Evolutionary conservation across 202 grass and related monocot species (phyloP).

Genomic region (Panicum virgatum): DNA sequence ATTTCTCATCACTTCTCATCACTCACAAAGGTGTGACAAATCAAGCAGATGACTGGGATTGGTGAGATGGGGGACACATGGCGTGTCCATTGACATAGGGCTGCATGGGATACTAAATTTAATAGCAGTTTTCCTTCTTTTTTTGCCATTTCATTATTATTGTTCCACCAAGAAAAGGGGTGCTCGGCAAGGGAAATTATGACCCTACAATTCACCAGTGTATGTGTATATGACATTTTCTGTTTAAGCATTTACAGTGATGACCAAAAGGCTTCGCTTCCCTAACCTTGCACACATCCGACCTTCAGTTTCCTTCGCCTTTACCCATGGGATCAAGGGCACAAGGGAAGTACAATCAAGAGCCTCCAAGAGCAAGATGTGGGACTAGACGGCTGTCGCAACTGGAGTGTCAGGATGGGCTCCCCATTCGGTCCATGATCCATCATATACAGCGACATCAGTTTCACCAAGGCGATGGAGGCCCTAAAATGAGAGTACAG

Average conservation of each 20-base stretch:
- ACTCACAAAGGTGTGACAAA: no score
- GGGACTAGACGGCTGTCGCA: conserved; percentile 42
- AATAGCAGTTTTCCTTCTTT: background rate
- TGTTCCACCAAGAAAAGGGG: background rate
- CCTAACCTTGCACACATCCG: conserved; percentile 1
- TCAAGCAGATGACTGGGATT: no score
- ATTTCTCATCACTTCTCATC: no score
- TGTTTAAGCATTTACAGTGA: conserved; percentile 34
- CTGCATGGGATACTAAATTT: no score
- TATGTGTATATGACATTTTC: background rate
- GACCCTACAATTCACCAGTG: background rate
- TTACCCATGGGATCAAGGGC: background rate
- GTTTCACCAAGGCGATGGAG: conserved; percentile 77
- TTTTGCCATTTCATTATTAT: background rate
- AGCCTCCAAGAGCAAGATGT: background rate
- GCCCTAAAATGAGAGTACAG: conserved; percentile 43
- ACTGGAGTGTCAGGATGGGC: conserved; percentile 71
- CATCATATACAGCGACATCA: conserved; percentile 76
- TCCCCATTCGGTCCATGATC: conserved; percentile 94
- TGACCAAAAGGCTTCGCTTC: conserved; percentile 2
- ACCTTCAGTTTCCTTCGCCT: background rate
- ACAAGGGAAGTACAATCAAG: background rate
- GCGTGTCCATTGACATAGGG: no score
- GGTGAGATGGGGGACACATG: no score
- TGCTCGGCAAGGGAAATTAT: background rate